Conservation (phyloP, 2,329 filamentous ascomycete species). For the Cytospora piceae region DNA sequence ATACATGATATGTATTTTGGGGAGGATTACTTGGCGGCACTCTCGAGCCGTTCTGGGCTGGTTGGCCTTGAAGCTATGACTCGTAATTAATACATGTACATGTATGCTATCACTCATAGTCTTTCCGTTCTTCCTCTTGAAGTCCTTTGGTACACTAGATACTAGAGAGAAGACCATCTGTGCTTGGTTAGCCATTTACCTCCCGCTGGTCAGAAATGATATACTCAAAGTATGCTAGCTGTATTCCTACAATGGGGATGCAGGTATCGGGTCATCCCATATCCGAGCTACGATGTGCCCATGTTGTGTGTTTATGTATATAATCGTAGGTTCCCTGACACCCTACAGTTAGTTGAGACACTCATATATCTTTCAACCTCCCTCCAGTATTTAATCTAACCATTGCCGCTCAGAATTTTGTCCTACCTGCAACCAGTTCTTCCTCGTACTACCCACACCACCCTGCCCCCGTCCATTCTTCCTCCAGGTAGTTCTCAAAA, state of each 20-base stretch:
- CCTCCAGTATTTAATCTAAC: neutral
- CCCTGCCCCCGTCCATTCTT: neutral
- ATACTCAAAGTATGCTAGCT: neutral
- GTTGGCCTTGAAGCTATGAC: neutral
- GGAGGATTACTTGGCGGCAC: neutral
- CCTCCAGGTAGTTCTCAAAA: too few relatives aligned
- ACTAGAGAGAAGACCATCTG: too few relatives aligned
- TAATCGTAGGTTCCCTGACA: neutral
- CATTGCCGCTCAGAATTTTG: neutral
- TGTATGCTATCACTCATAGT: too few relatives aligned
- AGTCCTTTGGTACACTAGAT: neutral
- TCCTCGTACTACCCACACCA: neutral
- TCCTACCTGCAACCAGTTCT: neutral
- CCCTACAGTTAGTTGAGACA: neutral
- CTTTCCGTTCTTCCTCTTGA: neutral
- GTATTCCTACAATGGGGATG: too few relatives aligned
- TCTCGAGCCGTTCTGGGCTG: neutral
- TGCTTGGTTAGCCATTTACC: too few relatives aligned
- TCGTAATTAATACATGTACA: too few relatives aligned
- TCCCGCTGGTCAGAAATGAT: neutral
- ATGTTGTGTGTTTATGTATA: neutral
- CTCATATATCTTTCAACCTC: neutral
- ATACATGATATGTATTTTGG: neutral
- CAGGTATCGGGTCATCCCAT: too few relatives aligned
- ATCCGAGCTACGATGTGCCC: neutral